phyloP scores from a whole-genome alignment of 108 stramenopile species.

The Fistulifera pelliculosa region DNA sequence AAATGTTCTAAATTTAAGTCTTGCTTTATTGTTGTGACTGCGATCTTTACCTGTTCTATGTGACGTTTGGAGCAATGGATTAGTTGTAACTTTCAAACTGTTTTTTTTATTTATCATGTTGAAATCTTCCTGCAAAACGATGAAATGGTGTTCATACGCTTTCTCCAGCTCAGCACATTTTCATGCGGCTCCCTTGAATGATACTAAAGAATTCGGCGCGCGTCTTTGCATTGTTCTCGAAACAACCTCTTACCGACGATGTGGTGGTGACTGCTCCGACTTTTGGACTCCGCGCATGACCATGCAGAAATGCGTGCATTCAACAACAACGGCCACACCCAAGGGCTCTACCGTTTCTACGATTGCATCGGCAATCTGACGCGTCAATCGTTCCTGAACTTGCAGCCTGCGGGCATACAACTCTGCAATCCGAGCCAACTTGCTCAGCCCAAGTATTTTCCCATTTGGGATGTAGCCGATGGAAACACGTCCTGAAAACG shows the following conservation, averaged over 20 bases:
- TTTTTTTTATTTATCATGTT: too few species aligned
- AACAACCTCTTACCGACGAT: conserved; percentile 84
- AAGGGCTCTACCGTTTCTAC: conserved; percentile 84
- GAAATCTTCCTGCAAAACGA: too few species aligned
- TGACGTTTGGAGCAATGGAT: too few species aligned
- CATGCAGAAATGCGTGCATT: conserved; percentile 98
- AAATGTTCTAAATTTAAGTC: too few species aligned
- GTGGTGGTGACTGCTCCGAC: conserved; percentile 86
- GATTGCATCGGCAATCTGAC: conserved; percentile 94
- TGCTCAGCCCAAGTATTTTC: conserved; percentile 87
- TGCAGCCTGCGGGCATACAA: conserved; percentile 89
- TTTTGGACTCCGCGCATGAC: conserved; percentile 95
- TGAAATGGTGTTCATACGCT: too few species aligned
- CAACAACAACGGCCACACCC: conserved; percentile 97
- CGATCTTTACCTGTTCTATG: too few species aligned
- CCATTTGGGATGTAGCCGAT: conserved; percentile 98
- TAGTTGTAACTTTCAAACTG: too few species aligned
- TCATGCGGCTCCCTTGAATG: conserved; percentile 46
- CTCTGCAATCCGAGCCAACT: conserved; percentile 93
- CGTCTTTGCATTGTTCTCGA: conserved; percentile 81
- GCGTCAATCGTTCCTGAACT: conserved; percentile 97
- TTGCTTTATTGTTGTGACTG: too few species aligned
- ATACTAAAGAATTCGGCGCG: conserved; percentile 93
- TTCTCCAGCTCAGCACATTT: conserved; percentile 16
- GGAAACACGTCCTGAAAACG: conserved; percentile 91